phyloP scores from a whole-genome alignment of 169 alveolate genomes.

The Babesia ovata region DNA sequence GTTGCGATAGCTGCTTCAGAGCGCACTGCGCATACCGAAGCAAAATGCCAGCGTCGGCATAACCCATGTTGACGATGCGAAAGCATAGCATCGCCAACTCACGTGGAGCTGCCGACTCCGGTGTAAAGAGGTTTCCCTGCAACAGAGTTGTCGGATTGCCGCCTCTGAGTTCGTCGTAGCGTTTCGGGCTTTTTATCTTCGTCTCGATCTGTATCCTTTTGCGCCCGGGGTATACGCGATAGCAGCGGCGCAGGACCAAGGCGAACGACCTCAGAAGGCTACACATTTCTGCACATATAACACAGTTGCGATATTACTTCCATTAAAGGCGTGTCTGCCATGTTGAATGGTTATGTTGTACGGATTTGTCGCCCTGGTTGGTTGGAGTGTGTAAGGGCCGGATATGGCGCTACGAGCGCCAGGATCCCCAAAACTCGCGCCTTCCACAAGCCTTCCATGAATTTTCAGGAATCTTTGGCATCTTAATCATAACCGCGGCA shows the following conservation, averaged over 20 bases:
- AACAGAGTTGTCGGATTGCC: conserved; percentile 43
- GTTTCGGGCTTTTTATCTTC: conserved; percentile 36
- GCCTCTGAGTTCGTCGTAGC: conserved; percentile 38
- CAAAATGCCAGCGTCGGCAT: conserved; percentile 50
- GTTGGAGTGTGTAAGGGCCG: neutral
- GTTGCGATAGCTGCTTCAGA: neutral
- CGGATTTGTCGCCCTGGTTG: neutral
- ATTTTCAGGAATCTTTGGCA: no score
- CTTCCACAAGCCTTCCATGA: neutral
- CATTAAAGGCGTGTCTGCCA: neutral
- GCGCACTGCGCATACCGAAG: conserved; percentile 55
- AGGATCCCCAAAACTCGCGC: neutral
- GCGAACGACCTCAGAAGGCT: conserved; percentile 17
- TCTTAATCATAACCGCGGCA: no score
- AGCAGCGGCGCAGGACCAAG: conserved; percentile 8
- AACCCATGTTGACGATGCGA: conserved; percentile 57
- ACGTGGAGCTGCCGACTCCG: conserved; percentile 66
- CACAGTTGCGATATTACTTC: no score
- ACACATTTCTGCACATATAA: neutral
- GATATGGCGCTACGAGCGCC: neutral
- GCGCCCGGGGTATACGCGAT: conserved; percentile 54
- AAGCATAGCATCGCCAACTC: conserved; percentile 65
- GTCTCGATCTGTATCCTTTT: conserved; percentile 48
- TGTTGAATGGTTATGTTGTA: neutral
- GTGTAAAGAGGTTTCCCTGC: conserved; percentile 61